These are phyloP conservation scores for Podila verticillata DNA, from an alignment of 192 early-diverging fungal genomes.

Conservation along the genomic window DNA sequence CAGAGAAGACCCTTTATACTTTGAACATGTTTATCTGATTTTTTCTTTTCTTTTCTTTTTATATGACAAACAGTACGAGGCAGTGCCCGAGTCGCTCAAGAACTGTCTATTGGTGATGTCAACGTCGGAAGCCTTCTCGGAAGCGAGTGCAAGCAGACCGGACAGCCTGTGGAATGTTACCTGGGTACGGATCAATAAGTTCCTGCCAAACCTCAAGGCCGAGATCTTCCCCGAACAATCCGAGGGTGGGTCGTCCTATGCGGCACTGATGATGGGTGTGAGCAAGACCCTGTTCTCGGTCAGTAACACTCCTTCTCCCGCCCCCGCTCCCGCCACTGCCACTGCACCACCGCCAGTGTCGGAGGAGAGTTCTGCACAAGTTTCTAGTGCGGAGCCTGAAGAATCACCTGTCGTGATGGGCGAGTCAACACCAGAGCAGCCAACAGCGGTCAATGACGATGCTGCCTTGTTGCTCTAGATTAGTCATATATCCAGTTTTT, in stretches of 20 bases:
- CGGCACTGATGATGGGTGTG: conserved; percentile 48
- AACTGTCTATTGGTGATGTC: conserved; percentile 87
- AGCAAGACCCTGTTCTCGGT: conserved; percentile 45
- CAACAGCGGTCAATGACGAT: too few relatives aligned
- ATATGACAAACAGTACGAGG: conserved; percentile 65
- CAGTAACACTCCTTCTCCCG: neutral
- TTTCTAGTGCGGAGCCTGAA: too few relatives aligned
- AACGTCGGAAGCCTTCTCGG: conserved; percentile 70
- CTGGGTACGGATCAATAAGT: conserved; percentile 70
- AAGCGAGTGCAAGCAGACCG: conserved; percentile 21
- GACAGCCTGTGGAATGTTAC: conserved; percentile 77
- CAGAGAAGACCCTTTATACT: too few relatives aligned
- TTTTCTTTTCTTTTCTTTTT: neutral
- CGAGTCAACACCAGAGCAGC: too few relatives aligned
- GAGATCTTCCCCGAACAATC: conserved; percentile 56
- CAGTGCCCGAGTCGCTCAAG: conserved; percentile 79
- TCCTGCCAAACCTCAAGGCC: conserved; percentile 71
- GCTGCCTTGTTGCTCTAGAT: too few relatives aligned
- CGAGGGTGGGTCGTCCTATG: conserved; percentile 36
- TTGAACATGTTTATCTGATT: neutral
- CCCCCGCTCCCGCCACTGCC: neutral
- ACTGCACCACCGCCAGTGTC: neutral
- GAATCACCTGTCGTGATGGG: too few relatives aligned
- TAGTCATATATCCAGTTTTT: too few relatives aligned
- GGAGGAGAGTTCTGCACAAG: too few relatives aligned